A percentile compares a stretch with the other conserved stretches of the same genome.
Evolutionary conservation across 257 asterid genomes (phyloP).

Genomic region (Nicotiana obtusifolia): DNA sequence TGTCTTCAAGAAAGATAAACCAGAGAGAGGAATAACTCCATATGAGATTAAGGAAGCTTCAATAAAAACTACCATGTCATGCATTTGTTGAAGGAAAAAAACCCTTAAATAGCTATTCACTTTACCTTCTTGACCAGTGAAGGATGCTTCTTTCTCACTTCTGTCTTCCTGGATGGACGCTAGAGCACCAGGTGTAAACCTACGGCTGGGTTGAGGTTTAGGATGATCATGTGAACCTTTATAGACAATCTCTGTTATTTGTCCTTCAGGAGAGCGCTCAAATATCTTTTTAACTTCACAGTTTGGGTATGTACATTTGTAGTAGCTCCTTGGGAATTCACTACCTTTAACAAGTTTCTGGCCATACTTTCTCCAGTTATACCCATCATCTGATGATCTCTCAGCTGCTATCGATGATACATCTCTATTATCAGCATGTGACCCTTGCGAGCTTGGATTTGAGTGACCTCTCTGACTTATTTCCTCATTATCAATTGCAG

Average conservation of each 20-base stretch:
- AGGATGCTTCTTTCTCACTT: slow-evolving; percentile 41
- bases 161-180: slow-evolving; percentile 70
- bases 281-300: slow-evolving; percentile 94
- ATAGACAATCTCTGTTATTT: slow-evolving; percentile 81
- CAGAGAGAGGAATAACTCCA: slow-evolving; percentile 6
- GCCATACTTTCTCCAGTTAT: slow-evolving; percentile 97
- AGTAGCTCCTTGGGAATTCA: slow-evolving; percentile 94
- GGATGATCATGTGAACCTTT: slow-evolving; percentile 98
- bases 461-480: slow-evolving; percentile 38
- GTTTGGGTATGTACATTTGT: slow-evolving; percentile 90
- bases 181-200: slow-evolving; percentile 71
- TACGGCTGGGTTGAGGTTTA: slow-evolving; percentile 80
- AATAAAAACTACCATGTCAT: neutral
- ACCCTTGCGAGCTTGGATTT: slow-evolving; percentile 29
- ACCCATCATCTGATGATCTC: slow-evolving; percentile 86
- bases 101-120: slow-evolving; percentile 9
- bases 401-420: slow-evolving; percentile 48
- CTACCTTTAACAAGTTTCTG: slow-evolving; percentile 98
- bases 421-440: slow-evolving; percentile 57
- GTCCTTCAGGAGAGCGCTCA: slow-evolving; percentile 92
- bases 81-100: neutral
- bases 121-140: slow-evolving; percentile 69
- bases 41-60: neutral
- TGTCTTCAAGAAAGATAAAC: slow-evolving; percentile 41
- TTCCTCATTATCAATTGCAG: slow-evolving; percentile 32